Evolutionary conservation across 164 flowering plant species (phyloP).

Genomic region (Stephania japonica): DNA sequence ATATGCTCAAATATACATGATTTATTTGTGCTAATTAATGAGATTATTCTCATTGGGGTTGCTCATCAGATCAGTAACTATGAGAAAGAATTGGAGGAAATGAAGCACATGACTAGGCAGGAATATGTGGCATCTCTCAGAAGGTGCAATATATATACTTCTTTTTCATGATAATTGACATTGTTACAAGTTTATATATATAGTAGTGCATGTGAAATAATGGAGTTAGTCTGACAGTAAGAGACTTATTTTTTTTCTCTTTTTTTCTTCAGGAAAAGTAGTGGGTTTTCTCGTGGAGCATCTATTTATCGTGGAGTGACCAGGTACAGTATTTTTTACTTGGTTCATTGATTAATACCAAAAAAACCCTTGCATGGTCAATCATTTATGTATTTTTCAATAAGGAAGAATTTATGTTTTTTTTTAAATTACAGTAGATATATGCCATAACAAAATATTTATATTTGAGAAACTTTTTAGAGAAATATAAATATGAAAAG

Average conservation of each 20-base stretch:
- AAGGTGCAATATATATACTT: slow-evolving; percentile 36
- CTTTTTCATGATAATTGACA: neutral
- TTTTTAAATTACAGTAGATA: no score
- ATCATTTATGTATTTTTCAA: no score
- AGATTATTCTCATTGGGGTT: neutral
- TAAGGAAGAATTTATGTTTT: no score
- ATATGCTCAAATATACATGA: no score
- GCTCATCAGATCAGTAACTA: slow-evolving; percentile 57
- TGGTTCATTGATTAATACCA: no score
- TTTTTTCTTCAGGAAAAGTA: slow-evolving; percentile 67
- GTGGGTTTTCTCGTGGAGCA: slow-evolving; percentile 95
- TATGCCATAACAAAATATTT: no score
- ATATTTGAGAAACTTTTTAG: no score
- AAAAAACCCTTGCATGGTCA: no score
- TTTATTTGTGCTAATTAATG: neutral
- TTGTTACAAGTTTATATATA: neutral
- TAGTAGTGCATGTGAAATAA: neutral
- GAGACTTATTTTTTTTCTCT: neutral
- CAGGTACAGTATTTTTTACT: slow-evolving; percentile 33
- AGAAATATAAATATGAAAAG: no score
- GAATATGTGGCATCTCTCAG: slow-evolving; percentile 86
- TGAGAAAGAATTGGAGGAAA: slow-evolving; percentile 83
- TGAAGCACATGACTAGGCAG: slow-evolving; percentile 96
- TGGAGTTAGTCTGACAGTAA: neutral
- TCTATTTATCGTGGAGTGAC: slow-evolving; percentile 95